phyloP scores from a whole-genome alignment of 768 basidiomycete species.

The Tephrocybe sp. region DNA sequence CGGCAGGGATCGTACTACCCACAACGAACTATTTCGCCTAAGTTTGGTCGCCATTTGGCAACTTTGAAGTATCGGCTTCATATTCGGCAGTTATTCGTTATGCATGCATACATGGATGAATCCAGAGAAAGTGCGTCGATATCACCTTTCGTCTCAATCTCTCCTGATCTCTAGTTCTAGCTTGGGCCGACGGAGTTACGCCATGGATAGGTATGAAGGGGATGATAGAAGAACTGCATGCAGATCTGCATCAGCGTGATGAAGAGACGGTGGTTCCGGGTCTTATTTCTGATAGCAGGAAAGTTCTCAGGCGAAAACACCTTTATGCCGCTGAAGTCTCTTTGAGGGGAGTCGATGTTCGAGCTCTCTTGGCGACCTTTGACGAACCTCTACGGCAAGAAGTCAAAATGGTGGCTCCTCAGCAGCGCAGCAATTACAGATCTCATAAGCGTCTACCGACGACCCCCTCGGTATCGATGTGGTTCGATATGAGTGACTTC shows the following conservation, averaged over 20 bases:
- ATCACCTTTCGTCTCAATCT: neutral
- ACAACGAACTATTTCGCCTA: conserved; percentile 68
- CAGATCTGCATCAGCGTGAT: conserved; percentile 90
- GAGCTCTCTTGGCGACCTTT: conserved; percentile 78
- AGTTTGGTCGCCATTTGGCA: conserved; percentile 84
- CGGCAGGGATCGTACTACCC: conserved; percentile 86
- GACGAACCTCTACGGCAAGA: conserved; percentile 63
- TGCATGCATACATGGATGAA: conserved; percentile 86
- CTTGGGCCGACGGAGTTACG: conserved; percentile 78
- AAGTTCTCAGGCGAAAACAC: conserved; percentile 69
- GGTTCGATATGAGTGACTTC: conserved; percentile 83
- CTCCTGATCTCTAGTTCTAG: conserved; percentile 25
- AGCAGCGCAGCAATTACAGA: conserved; percentile 47
- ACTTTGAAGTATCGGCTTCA: conserved; percentile 89
- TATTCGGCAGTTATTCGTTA: conserved; percentile 75
- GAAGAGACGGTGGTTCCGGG: conserved; percentile 69
- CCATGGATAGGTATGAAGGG: conserved; percentile 86
- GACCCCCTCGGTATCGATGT: conserved; percentile 46
- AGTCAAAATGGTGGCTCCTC: conserved; percentile 45
- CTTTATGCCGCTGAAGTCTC: conserved; percentile 88
- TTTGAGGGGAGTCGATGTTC: conserved; percentile 71
- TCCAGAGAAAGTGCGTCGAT: conserved; percentile 52
- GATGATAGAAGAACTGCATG: conserved; percentile 75
- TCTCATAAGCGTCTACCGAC: conserved; percentile 41
- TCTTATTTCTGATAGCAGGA: conserved; percentile 52